Base-by-base conservation (phyloP, 257 asterid species). In the Fraxinus quadrangulata region DNA sequence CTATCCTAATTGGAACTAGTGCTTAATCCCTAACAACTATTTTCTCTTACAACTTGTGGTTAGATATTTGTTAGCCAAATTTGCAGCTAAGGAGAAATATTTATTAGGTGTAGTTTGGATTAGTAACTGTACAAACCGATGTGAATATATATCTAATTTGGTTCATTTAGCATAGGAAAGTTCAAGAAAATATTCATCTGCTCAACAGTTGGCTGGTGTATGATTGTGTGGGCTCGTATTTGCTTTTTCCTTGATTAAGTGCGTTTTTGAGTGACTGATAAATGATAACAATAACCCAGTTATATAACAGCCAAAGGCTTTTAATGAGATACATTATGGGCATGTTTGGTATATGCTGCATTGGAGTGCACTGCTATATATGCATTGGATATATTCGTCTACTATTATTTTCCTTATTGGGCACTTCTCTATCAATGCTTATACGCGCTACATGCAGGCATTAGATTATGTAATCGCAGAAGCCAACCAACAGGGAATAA, bases 391-490 rank as follows among this genome's bases (percentile, higher is more conserved):
- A 28, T 49, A 34, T 68, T 67, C 16, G 0, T 11, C 49, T 74
- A 42, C 72, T 49, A 14, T 14, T 49, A 51, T 61, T 71, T 42
- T 67, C 73, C 17, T 51, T 70, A 72, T 75, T 21, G 67, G 73
- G 77, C 65, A 83, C 37, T 54, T 75, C 19, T 40, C 49, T 69
- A 81, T 75, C 74, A 68, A 30, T 78, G 71, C 54, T 71, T 72
- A 8, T 39, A 26, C 63, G 31, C 79, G 63, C n/a, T 77, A 39
- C 80, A 69, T 42, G 77, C 85, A 96, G 99, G 96, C 99, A 10
- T 86, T 96, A 88, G 99, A 93, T 86, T 83, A 92, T 88, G 98
- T 96, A 67, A 90, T 96, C 72, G 97, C 97, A 5, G 99, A 96
- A 89, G 86, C 97, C 24, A 83, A 90, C 71, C 81, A 83, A 75